Conservation (phyloP, 495 filamentous ascomycete species). For the Copromyces sp. region DNA sequence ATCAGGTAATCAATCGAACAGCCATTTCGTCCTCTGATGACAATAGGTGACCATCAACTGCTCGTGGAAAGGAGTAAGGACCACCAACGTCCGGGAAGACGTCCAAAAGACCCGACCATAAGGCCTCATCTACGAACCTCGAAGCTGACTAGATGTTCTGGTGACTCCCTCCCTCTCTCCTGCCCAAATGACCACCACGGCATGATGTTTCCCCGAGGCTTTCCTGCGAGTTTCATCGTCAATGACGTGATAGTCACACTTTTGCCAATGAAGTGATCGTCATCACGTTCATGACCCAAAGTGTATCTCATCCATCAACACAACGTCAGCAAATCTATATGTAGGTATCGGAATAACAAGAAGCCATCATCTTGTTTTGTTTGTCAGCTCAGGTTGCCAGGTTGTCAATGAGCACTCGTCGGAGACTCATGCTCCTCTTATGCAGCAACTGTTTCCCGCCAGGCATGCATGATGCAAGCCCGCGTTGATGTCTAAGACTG, state of each 20-base stretch:
- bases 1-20: not conserved
- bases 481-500: not conserved
- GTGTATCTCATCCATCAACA: not conserved
- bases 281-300: not conserved
- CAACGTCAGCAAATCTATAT: not conserved
- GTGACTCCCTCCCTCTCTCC: not conserved
- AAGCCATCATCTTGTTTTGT: not conserved
- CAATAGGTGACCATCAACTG: too few species aligned
- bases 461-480: not conserved
- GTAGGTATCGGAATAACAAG: not conserved
- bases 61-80: not conserved
- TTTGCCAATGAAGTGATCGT: not conserved
- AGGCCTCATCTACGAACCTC: not conserved
- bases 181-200: not conserved
- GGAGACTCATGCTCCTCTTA: not conserved
- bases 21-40: not conserved
- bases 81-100: not conserved
- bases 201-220: not conserved
- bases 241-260: not conserved
- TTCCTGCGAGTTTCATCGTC: not conserved
- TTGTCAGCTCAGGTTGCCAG: not conserved
- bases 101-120: not conserved
- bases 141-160: not conserved
- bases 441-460: not conserved
- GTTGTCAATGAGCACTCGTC: not conserved